Base-by-base conservation (phyloP, 2,329 filamentous ascomycete genomes). In the Aspergillus tamarii region DNA sequence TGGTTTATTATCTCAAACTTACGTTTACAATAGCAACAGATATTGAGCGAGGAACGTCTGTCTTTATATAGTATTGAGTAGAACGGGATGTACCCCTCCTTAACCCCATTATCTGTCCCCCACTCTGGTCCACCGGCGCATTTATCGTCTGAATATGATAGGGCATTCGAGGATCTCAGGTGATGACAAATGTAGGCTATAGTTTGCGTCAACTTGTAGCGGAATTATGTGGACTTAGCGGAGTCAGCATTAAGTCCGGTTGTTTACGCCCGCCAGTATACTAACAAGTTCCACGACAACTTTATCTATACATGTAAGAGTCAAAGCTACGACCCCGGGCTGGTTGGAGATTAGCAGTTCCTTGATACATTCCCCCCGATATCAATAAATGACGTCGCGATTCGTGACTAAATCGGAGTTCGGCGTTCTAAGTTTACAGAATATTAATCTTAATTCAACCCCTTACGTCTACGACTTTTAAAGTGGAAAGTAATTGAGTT, bases 161-260 rank as follows among this genome's bases (percentile, higher is more conserved):
- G 62, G 62, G 52, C 39, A 32, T 30, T 28, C 6, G 57, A 57
- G 50, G 39, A 23, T n/a, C 39, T 16, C 9, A 9, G 23, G 43
- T 46, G 61, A 63, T 64, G 54, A 64, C 58, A 60, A 64, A 64
- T 64, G 32, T 39, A 39, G 52, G 52, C 34, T n/a, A 56, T 32
- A 21, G 26, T 48, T 64, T 60, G 57, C 45, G 53, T 60, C 53
- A 57, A 41, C 50, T 32, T 32, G 12, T 30, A 41, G 39, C 52
- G 58, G 58, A 36, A 57, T 57, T 48, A 64, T 34, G n/a, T 12
- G 21, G 32, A 9, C n/a, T 36, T 21, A 12, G 32, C 52, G 34
- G 52, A 55, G 34, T 21, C 32, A 55, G 19, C n/a, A 26, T 39
- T 55, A 55, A 55, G 21, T 55, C 52, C 52, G 52, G 11, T 6